A percentile compares a stretch with the other conserved stretches of the same genome.
These are phyloP conservation scores for Allium cepa DNA, from an alignment of 106 monocot genomes.

Conservation along the genomic window DNA sequence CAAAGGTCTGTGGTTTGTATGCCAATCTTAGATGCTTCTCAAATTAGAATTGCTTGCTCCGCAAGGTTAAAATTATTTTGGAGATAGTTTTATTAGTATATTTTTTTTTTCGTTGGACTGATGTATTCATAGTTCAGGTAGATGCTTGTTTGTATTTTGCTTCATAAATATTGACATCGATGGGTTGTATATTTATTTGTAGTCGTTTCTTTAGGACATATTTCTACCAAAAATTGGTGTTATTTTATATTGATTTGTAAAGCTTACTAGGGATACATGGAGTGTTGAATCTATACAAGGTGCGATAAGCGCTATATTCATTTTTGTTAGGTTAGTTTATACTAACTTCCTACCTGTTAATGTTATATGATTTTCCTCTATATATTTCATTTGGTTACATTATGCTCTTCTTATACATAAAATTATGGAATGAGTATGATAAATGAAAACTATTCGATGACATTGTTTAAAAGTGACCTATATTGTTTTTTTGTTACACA, in stretches of 20 bases:
- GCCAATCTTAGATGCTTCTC: background rate
- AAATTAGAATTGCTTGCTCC: background rate
- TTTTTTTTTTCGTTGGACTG: background rate
- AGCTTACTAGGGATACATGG: conserved; percentile 11
- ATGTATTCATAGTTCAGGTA: too few relatives aligned
- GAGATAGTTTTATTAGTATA: background rate
- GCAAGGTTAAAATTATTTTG: background rate
- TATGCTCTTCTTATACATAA: background rate
- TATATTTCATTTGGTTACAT: background rate
- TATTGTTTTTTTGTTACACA: background rate
- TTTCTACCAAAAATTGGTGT: too few relatives aligned
- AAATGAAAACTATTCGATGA: background rate
- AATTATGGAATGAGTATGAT: background rate
- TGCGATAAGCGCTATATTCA: background rate
- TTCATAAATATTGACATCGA: background rate
- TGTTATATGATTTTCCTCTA: background rate
- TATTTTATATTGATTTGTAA: background rate
- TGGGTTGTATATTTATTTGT: background rate
- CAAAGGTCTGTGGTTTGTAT: background rate
- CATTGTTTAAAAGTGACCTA: too few relatives aligned
- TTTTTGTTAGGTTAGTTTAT: conserved; percentile 1
- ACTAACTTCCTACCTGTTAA: background rate
- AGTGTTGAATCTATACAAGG: background rate
- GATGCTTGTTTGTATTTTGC: too few relatives aligned
- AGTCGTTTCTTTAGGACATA: too few relatives aligned